Evolutionary conservation across 164 flowering plant species (phyloP), one percentile per base, ranked within the genome.

Genomic region (Nelumbo lutea): DNA sequence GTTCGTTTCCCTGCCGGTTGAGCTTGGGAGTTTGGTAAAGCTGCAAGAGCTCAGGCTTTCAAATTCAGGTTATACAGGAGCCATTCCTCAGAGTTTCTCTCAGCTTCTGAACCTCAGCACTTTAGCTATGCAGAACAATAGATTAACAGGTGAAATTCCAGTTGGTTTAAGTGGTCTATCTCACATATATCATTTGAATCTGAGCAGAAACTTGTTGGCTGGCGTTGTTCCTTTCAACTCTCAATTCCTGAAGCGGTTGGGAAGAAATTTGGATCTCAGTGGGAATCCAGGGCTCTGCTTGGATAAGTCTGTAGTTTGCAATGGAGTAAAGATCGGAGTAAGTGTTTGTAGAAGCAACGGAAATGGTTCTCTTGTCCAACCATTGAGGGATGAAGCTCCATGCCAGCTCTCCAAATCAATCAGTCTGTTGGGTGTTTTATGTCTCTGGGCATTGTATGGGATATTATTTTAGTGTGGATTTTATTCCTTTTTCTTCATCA

Each of bases 21-120:
- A 82, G 46, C 71, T 92, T 61, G 85, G 93, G 2, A 74, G 68
- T 63, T 69, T 92, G 46, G 70, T 78, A 70, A 90, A 81, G 53
- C 79, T 92, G 2, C 90, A 90, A 78, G 98, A 90, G 62, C 86
- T 92, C 7, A 83, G 96, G 76, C 93, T 90, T 46, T 84, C 91
- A 1, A 83, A 82, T 77, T 92, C 86, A 15, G 93, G 93, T 0
- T 88, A 82, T 51, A 68, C 81, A 1, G 98, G 96, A 14, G 9
- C 66, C 0, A 87, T 90, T 13, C 93, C 95, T 14, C 68, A 64
- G 1, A 80, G 78, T 53, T 80, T 83, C 42, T 78, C 93, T 1
- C 73, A 70, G 72, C 85, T 92, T 38, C 61, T 44, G 65, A 88
- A 90, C 56, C 77, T 92, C 68, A 90, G 78, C 79, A 81, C 92